These are phyloP conservation scores for Pythium biforme DNA, from an alignment of 352 stramenopile species.

Conservation along the genomic window DNA sequence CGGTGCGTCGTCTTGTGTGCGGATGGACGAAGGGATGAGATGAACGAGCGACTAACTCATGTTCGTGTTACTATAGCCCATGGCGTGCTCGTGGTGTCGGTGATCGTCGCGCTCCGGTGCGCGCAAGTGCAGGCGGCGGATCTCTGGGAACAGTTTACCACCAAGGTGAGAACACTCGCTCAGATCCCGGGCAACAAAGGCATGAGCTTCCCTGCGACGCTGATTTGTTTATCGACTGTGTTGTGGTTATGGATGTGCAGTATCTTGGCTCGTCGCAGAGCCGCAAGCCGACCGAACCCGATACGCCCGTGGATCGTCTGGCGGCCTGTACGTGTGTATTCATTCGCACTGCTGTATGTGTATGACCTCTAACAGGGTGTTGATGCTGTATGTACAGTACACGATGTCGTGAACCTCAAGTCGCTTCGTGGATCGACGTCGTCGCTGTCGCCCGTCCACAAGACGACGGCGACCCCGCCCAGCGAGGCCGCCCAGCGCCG, in stretches of 20 bases:
- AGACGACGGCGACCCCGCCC: constrained; percentile 25
- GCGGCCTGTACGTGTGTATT: constrained; percentile 5
- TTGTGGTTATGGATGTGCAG: constrained; percentile 1
- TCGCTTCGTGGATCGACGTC: constrained; percentile 32
- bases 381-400: constrained; percentile 34
- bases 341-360: neutral
- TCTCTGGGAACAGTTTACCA: constrained; percentile 58
- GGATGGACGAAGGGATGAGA: neutral
- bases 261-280: constrained; percentile 12
- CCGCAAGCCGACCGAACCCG: neutral
- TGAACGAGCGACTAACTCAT: neutral
- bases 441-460: constrained; percentile 44
- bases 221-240: neutral
- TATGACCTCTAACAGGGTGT: neutral
- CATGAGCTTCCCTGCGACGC: too few relatives aligned
- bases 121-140: constrained; percentile 63
- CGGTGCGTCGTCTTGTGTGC: constrained; percentile 27
- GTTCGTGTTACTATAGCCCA: constrained; percentile 34
- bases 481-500: constrained; percentile 23
- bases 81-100: constrained; percentile 48
- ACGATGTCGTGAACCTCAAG: constrained; percentile 60
- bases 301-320: constrained; percentile 15
- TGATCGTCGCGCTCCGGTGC: constrained; percentile 57
- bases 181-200: too few relatives aligned
- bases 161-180: constrained; percentile 49